Percentiles rank a stretch among this genome's conserved stretches.
These are phyloP conservation scores for Sclerospora graminicola DNA, from an alignment of 352 stramenopile genomes.

Conservation along the genomic window DNA sequence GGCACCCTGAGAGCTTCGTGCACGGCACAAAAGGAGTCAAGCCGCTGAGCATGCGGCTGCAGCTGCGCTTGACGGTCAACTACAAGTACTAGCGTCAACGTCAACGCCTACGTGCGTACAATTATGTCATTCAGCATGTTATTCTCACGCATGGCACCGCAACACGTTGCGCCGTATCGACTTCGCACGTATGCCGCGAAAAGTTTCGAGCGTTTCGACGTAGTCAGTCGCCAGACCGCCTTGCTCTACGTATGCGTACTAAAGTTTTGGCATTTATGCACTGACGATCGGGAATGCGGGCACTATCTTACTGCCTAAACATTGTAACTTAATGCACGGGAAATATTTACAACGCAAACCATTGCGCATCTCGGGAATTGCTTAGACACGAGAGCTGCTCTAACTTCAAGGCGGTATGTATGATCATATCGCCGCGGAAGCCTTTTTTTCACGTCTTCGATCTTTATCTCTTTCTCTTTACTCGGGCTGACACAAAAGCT, in stretches of 20 bases:
- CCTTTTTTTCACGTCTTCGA: constrained; percentile 14
- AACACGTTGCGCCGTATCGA: no score
- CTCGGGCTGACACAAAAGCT: constrained; percentile 6
- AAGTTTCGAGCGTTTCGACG: no score
- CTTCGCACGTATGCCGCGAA: no score
- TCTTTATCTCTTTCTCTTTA: constrained; percentile 10
- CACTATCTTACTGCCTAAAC: no score
- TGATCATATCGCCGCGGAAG: constrained; percentile 4
- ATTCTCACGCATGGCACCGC: background rate
- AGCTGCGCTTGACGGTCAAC: constrained; percentile 58
- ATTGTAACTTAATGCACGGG: background rate
- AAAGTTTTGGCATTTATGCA: no score
- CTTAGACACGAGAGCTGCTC: constrained; percentile 1
- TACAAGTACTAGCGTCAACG: constrained; percentile 14
- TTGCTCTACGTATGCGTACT: no score
- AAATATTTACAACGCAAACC: constrained; percentile 5
- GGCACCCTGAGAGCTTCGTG: constrained; percentile 72
- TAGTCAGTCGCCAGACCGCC: no score
- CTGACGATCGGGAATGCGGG: no score
- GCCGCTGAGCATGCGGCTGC: constrained; percentile 65
- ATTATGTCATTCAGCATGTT: constrained; percentile 22
- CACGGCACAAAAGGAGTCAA: constrained; percentile 68
- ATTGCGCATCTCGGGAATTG: constrained; percentile 3
- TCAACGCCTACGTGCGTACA: constrained; percentile 6
- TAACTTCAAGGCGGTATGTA: constrained; percentile 7